Base-by-base conservation (phyloP, 306 rosid species). In the Quercus berberidifolia region DNA sequence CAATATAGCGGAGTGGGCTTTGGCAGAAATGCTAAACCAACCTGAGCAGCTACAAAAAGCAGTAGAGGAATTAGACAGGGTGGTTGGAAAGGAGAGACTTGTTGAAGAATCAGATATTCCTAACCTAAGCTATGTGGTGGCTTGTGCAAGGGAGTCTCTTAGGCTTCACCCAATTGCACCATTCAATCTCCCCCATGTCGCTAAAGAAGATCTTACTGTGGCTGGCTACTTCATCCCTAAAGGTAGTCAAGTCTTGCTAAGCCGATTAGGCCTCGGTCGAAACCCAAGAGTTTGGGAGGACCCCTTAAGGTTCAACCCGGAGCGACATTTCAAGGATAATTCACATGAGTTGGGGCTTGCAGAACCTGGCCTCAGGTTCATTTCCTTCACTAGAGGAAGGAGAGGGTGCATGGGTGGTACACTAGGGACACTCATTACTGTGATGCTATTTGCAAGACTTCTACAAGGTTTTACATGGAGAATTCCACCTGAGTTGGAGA, bases 91-190 rank as follows among this genome's bases (percentile, higher is more conserved):
- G 14, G 55, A 83, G 0, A 82, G 83, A 23, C 73, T 71, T 0
- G 86, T 90, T 9, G 67, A 88, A 58, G 94, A 87, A 76, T 81
- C 77, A 2, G 87, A 87, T 10, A 23, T 89, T 5, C 88, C 85
- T 0, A 26, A 86, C 1, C 91, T 91, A 28, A 81, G 76, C 5
- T 91, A 65, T 26, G 49, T 86, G 15, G 80, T 54, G 14, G 89
- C 90, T 2, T 89, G 91, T 51, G 77, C 79, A 10, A 87, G 78
- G 79, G 88, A 85, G 77, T 83, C 86, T 6, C 73, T 82, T 30
- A 76, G 91, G 7, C 78, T 88, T 14, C 93, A 89, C 41, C 97
- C 92, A 1, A 43, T 82, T 3, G 78, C 33, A 0, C 57, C 85
- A 6, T 88, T 91, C 12, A 84, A 52, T 25, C 13, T 46, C 64